These are phyloP conservation scores for Fusarium sp. DNA, from an alignment of 2,329 filamentous ascomycete species.

Conservation along the genomic window DNA sequence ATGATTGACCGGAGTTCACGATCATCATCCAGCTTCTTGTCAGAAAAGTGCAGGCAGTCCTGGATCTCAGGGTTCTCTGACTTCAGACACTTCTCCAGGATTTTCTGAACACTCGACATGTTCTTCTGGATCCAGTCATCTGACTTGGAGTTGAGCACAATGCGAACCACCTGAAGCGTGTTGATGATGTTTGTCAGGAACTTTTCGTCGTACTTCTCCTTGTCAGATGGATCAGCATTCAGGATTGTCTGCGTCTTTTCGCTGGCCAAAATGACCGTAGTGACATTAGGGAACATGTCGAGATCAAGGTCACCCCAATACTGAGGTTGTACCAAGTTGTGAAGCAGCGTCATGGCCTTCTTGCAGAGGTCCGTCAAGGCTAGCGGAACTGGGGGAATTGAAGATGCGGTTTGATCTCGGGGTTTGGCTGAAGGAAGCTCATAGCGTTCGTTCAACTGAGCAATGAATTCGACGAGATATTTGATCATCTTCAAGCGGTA, in stretches of 20 bases:
- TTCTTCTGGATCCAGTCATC: conserved; percentile 92
- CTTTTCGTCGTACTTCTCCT: conserved; percentile 84
- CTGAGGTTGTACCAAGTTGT: conserved; percentile 85
- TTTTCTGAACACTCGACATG: conserved; percentile 82
- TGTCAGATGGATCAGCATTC: conserved; percentile 69
- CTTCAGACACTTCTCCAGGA: conserved; percentile 89
- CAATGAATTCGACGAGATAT: conserved; percentile 96
- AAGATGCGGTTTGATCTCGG: conserved; percentile 62
- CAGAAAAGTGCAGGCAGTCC: conserved; percentile 84
- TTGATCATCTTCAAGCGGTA: conserved; percentile 88
- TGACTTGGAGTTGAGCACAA: conserved; percentile 87
- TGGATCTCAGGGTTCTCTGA: conserved; percentile 94
- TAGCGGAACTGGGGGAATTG: conserved; percentile 60
- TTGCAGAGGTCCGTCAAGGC: conserved; percentile 83
- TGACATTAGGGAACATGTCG: conserved; percentile 90
- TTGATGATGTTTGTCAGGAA: conserved; percentile 92
- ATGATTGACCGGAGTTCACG: conserved; percentile 81
- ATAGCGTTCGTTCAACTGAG: conserved; percentile 87
- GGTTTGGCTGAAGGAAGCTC: conserved; percentile 78
- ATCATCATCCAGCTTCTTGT: conserved; percentile 76
- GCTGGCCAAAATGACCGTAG: conserved; percentile 84
- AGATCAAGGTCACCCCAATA: conserved; percentile 95
- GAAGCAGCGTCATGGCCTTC: conserved; percentile 84
- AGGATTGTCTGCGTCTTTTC: conserved; percentile 78
- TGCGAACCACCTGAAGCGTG: conserved; percentile 89